Base-by-base conservation (phyloP, 73 alveolate genomes). In the Loxodes magnus region DNA sequence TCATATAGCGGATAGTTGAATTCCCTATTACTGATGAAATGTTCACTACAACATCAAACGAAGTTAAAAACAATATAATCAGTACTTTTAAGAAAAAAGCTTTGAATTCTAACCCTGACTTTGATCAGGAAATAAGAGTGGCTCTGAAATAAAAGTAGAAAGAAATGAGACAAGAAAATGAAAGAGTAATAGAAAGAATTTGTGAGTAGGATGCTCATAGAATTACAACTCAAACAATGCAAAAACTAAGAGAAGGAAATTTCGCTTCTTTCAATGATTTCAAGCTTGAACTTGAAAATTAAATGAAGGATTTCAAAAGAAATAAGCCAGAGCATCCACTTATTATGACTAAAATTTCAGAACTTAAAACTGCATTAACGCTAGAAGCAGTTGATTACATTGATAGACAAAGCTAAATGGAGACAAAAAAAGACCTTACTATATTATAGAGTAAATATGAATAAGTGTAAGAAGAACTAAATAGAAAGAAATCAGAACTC, bases 151-250 rank as follows among this genome's bases (percentile, higher is more conserved):
- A 43, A 43, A 35, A 15, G 5, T 22, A 55, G 10, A 52, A 54
- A 4, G 86, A 72, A 35, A 46, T 24, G 20, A 44, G 54, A 39
- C 75, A 56, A 14, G 29, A 33, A 19, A 27, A 37, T 17, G 51
- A 50, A 12, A 82, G 82, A 19, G 24, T 78, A 35, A 73, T 57
- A 3, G 84, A 64, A 30, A 78, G 65, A 14, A 77, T 67, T 17
- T 70, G 77, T 3, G 74, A 21, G 27, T 25, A 46, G 27, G 39
- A n/a, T 0, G 20, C 27, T n/a, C 36, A 46, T 25, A 41, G 1
- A 5, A 25, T 37, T 37, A n/a, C 10, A 16, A 46, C 20, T 7
- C 28, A 10, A 46, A 41, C 22, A 46, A 22, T 46, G 39, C 59
- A 46, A 24, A 46, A 46, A 46, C 60, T 46, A 21, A 46, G 34